These are phyloP conservation scores for Galerina sulciceps DNA, from an alignment of 768 basidiomycete genomes.

Conservation along the genomic window DNA sequence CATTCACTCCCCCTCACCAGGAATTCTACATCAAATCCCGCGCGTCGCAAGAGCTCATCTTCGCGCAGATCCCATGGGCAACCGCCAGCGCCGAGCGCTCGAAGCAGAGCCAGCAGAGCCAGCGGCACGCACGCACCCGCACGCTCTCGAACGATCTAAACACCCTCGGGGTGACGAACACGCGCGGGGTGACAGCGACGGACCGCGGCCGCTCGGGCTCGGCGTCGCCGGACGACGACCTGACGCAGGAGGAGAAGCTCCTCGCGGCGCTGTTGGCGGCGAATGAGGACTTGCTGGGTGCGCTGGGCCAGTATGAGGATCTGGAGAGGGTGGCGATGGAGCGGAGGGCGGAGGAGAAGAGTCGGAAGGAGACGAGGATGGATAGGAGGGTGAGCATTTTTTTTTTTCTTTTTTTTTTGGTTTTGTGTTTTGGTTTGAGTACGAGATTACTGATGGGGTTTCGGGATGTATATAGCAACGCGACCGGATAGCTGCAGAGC, in stretches of 20 bases:
- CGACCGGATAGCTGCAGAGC: constrained; percentile 33
- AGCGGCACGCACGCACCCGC: constrained; percentile 26
- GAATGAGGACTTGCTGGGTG: constrained; percentile 71
- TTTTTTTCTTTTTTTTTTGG: neutral
- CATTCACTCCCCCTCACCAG: constrained; percentile 39
- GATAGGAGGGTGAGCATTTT: constrained; percentile 60
- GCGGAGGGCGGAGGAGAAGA: constrained; percentile 68
- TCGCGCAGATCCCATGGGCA: constrained; percentile 91
- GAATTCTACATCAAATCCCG: constrained; percentile 84
- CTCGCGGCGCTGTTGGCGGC: constrained; percentile 75
- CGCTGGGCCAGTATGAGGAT: constrained; percentile 78
- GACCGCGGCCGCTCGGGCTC: too few relatives aligned
- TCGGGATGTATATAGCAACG: constrained; percentile 39
- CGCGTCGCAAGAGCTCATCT: constrained; percentile 83
- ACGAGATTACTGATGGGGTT: neutral
- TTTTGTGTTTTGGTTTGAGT: neutral
- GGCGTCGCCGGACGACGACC: constrained; percentile 29
- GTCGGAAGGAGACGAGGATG: constrained; percentile 68
- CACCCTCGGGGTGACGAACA: too few relatives aligned
- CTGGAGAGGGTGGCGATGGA: constrained; percentile 70
- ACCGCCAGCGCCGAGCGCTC: constrained; percentile 79
- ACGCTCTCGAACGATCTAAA: constrained; percentile 21
- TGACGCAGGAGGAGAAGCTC: constrained; percentile 76
- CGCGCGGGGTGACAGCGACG: constrained; percentile 10
- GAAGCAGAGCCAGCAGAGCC: constrained; percentile 38